These are phyloP conservation scores for Schizosaccharomyces cryophilus DNA, from an alignment of 805 yeast species.

Conservation along the genomic window DNA sequence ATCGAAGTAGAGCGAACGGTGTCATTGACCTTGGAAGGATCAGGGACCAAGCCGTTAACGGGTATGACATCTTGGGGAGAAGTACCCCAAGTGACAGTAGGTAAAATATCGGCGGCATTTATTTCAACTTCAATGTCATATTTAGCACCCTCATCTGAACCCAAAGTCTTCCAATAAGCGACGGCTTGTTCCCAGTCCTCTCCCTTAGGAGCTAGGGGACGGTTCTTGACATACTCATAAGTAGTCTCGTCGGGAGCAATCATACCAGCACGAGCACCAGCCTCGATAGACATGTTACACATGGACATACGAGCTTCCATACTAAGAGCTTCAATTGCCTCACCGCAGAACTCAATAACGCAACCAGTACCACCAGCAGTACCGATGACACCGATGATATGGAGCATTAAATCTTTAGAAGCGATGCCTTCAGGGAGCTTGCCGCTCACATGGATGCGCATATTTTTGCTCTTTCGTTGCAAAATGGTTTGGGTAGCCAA, in stretches of 20 bases:
- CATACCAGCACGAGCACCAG: constrained; percentile 99
- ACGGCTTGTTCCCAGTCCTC: constrained; percentile 88
- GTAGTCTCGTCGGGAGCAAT: constrained; percentile 84
- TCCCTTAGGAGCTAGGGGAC: constrained; percentile 87
- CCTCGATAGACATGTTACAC: constrained; percentile 98
- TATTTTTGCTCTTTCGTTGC: constrained; percentile 85
- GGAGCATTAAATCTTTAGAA: constrained; percentile 82
- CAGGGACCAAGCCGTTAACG: constrained; percentile 72
- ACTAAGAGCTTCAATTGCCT: constrained; percentile 66
- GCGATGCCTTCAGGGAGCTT: constrained; percentile 72
- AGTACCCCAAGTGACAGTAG: constrained; percentile 98
- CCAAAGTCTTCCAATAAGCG: constrained; percentile 67
- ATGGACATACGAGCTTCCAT: constrained; percentile 99
- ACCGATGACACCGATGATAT: constrained; percentile 88
- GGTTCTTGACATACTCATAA: constrained; percentile 67
- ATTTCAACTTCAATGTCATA: constrained; percentile 68
- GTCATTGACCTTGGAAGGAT: constrained; percentile 39
- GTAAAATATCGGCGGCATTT: constrained; percentile 63
- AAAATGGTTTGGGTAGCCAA: constrained; percentile 80
- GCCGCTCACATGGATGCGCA: constrained; percentile 73
- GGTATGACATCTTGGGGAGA: constrained; percentile 98
- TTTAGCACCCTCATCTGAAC: constrained; percentile 70
- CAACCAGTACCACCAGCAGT: constrained; percentile 98
- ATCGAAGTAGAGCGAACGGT: constrained; percentile 60
- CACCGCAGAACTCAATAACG: constrained; percentile 91